Conservation (phyloP, 2,329 filamentous ascomycete species). For the Ophiosphaerella korrae region DNA sequence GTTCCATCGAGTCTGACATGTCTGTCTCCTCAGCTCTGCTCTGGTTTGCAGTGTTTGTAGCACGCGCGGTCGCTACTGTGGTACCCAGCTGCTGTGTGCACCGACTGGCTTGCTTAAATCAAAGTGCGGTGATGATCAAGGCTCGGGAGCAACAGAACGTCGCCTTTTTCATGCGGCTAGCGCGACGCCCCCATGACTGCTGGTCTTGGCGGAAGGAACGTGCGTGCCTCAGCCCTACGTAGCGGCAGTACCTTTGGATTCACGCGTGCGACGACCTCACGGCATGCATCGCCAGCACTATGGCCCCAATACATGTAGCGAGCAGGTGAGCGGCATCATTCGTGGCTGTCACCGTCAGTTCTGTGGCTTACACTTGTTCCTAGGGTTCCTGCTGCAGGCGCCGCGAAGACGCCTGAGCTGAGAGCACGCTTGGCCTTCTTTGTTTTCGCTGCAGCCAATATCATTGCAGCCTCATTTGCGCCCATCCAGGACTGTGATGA, state of each 20-base stretch:
- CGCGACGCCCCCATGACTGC: not conserved
- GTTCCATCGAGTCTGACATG: constrained; percentile 45
- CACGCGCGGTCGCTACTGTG: constrained; percentile 30
- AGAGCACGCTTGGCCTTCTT: constrained; percentile 80
- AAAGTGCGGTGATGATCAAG: constrained; percentile 30
- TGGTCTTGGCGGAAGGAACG: constrained; percentile 22
- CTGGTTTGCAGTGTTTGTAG: constrained; percentile 24
- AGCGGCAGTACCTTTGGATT: constrained; percentile 1
- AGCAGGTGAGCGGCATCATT: not conserved
- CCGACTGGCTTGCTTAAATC: constrained; percentile 25
- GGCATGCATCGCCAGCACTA: not conserved
- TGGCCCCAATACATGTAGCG: constrained; percentile 2
- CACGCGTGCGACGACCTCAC: constrained; percentile 6
- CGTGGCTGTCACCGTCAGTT: not conserved
- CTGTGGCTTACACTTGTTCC: not conserved
- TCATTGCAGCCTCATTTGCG: constrained; percentile 77
- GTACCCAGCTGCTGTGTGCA: constrained; percentile 35
- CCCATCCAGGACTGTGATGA: constrained; percentile 99
- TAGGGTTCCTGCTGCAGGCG: constrained; percentile 5
- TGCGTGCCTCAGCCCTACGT: constrained; percentile 27
- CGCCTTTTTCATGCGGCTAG: constrained; percentile 35
- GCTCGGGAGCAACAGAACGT: constrained; percentile 18
- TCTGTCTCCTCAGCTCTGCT: constrained; percentile 20
- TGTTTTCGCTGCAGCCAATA: constrained; percentile 74
- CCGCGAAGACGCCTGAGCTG: constrained; percentile 51